These are phyloP conservation scores for Globisporangium viniferum DNA, from an alignment of 352 stramenopile genomes.

Conservation along the genomic window DNA sequence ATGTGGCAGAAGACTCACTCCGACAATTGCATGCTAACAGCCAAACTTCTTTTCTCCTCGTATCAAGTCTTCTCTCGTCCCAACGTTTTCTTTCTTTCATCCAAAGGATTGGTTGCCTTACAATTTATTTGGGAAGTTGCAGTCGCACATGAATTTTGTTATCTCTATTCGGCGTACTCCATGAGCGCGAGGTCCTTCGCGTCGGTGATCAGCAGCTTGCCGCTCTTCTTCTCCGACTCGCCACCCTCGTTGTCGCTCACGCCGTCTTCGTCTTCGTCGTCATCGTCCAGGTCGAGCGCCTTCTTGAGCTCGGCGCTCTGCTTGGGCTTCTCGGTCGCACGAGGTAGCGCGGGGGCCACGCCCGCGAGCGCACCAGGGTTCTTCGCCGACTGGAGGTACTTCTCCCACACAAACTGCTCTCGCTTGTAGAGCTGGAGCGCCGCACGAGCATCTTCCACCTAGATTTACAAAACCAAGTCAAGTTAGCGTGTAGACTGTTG, in stretches of 20 bases:
- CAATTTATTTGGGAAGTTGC: too few species aligned
- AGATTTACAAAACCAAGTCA: background rate
- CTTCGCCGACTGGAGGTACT: slow-evolving; percentile 74
- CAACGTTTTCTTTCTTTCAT: too few species aligned
- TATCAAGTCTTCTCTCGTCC: too few species aligned
- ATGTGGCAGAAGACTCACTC: too few species aligned
- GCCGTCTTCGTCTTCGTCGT: slow-evolving; percentile 30
- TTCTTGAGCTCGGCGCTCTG: slow-evolving; percentile 21
- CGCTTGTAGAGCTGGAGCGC: slow-evolving; percentile 77
- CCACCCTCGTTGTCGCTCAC: slow-evolving; percentile 29
- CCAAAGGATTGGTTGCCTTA: too few species aligned
- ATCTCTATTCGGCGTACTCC: slow-evolving; percentile 67
- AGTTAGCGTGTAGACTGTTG: background rate
- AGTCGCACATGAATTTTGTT: too few species aligned
- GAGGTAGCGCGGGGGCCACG: slow-evolving; percentile 42
- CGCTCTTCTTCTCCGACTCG: slow-evolving; percentile 11
- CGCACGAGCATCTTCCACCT: slow-evolving; percentile 79
- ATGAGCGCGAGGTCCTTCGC: slow-evolving; percentile 65
- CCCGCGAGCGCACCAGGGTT: slow-evolving; percentile 44
- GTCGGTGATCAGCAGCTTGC: slow-evolving; percentile 40
- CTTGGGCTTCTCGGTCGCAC: slow-evolving; percentile 23
- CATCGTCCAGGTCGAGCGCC: slow-evolving; percentile 24
- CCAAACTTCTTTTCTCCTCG: too few species aligned
- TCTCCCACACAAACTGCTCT: slow-evolving; percentile 85
- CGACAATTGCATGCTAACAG: too few species aligned